Base-by-base conservation (phyloP, 176 grass and related monocot genomes). In the Triticum timopheevii region DNA sequence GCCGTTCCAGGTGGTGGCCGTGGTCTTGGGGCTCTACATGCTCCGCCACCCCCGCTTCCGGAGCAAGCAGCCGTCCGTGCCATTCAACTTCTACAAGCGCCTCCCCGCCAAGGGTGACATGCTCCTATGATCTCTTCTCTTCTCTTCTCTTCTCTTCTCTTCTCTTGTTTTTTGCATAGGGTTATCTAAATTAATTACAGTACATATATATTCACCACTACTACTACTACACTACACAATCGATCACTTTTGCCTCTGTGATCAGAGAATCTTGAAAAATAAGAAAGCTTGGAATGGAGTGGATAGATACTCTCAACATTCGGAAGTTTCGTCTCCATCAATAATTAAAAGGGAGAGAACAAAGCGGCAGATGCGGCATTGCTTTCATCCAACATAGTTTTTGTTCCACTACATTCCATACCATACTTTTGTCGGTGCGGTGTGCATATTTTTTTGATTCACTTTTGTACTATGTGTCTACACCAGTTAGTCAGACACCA, bases 221-320 rank as follows among this genome's bases (percentile, higher is more conserved):
- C 42, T 45, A 1, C 39, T 42, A 3, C 40, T 11, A 42, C 10
- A 44, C 11, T 12, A 10, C 42, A 44, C 42, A 11, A 44, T 44
- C 3, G 42, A 44, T 44, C 42, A 44, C 42, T 44, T 44, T 44
- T 3, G 3, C 4, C 3, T 44, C 10, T 44, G 42, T 12, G 42
- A 44, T 44, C 42, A 47, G 44, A 47, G 44, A 13, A 47, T 13
- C 44, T 13, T 47, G 0, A 4, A 13, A 54, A 54, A 54, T 54
- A 54, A 54, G 16, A 54, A 3, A 54, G 61, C 0, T 3, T 50
- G 23, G 73, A 52, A 28, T 16, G 23, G 73, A 76, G 49, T 16
- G 44, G 44, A 31, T 76, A 50, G 73, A 50, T 76, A 50, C 44
- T 50, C 44, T 76, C 24, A 76, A 76, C 73, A 76, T 76, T 76